Evolutionary conservation across 2,329 filamentous ascomycete species (phyloP).

Genomic region (Venturia carpophila): DNA sequence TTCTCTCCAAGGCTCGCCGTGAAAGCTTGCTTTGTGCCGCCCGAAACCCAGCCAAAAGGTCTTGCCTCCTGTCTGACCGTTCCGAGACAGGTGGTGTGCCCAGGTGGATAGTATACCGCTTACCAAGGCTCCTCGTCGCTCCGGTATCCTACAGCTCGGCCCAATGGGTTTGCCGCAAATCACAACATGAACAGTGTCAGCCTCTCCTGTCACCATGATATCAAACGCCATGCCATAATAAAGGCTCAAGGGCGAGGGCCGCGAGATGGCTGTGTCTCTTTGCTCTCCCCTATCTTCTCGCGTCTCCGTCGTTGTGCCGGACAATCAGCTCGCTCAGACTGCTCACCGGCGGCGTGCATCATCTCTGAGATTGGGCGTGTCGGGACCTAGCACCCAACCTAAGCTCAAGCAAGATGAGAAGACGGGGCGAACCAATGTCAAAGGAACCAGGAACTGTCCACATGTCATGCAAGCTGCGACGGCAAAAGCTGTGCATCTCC

Average conservation of each 20-base stretch:
- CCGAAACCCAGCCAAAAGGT: not conserved
- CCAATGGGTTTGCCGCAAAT: not conserved
- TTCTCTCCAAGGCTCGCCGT: too few species aligned
- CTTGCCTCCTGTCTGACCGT: too few species aligned
- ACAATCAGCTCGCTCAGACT: not conserved
- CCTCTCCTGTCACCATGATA: not conserved
- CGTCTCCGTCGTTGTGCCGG: not conserved
- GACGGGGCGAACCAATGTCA: slow-evolving; percentile 4
- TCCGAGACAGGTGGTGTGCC: not conserved
- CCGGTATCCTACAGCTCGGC: not conserved
- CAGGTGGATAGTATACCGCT: not conserved
- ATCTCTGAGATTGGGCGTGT: slow-evolving; percentile 3
- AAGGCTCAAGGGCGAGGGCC: too few species aligned
- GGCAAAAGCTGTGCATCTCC: not conserved
- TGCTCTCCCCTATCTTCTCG: not conserved
- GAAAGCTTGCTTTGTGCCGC: not conserved
- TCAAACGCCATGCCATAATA: not conserved
- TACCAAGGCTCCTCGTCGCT: not conserved
- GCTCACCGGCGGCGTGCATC: not conserved
- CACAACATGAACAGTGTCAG: not conserved
- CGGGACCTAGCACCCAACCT: slow-evolving; percentile 7
- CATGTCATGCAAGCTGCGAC: slow-evolving; percentile 2
- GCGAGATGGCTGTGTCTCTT: not conserved
- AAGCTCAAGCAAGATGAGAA: slow-evolving; percentile 13
- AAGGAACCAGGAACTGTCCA: slow-evolving; percentile 9